Conservation (phyloP, 78 protist species). For the Speleostelium caveatum region DNA sequence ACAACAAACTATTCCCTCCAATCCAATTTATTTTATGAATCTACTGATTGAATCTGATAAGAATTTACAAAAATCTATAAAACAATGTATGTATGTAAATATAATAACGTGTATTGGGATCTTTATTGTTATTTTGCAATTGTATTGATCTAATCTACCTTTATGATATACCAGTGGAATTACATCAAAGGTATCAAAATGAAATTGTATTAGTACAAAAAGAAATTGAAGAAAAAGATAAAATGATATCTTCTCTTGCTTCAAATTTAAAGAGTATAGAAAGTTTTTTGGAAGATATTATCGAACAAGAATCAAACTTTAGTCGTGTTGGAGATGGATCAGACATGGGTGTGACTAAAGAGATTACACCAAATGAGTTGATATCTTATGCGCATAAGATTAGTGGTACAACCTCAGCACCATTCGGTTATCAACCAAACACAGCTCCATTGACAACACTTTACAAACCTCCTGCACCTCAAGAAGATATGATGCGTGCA, state of each 20-base stretch:
- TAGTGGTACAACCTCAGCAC: constrained; percentile 68
- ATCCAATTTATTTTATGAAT: neutral
- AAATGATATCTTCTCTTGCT: neutral
- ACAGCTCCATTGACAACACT: constrained; percentile 13
- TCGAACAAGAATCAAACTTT: neutral
- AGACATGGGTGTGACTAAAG: neutral
- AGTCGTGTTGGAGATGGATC: neutral
- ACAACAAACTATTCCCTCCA: neutral
- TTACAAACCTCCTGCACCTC: constrained; percentile 76
- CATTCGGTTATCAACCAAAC: constrained; percentile 63
- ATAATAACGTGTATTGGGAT: too few species aligned
- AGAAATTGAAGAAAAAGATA: constrained; percentile 31
- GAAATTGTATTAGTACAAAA: constrained; percentile 19
- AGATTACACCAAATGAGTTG: constrained; percentile 53
- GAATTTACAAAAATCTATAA: neutral
- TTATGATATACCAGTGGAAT: neutral
- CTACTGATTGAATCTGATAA: neutral
- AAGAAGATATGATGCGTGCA: constrained; percentile 73
- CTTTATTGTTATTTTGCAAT: too few species aligned
- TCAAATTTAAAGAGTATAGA: constrained; percentile 7
- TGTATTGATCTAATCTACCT: too few species aligned
- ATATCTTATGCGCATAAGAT: constrained; percentile 76
- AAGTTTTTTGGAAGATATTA: neutral
- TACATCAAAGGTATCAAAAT: constrained; percentile 24
- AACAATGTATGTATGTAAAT: too few species aligned